A percentile compares a stretch with the other conserved stretches of the same genome.
phyloP scores from a whole-genome alignment of 768 basidiomycete genomes.

The Boletus reticuloceps region DNA sequence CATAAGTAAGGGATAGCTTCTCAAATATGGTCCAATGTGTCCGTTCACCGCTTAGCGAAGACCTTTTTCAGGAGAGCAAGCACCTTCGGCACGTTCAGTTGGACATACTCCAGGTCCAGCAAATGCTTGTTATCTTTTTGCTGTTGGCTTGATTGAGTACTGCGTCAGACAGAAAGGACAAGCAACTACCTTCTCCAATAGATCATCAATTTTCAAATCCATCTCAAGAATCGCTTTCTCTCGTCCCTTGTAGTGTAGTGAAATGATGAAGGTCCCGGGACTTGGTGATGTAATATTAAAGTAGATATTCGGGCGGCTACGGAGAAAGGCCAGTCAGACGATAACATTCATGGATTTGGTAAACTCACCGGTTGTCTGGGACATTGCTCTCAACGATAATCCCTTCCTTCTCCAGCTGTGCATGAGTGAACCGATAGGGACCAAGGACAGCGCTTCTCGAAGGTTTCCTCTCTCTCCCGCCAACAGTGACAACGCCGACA shows the following conservation, averaged over 20 bases:
- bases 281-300: conserved; percentile 98
- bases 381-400: conserved; percentile 99
- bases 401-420: conserved; percentile 97
- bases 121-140: conserved; percentile 99
- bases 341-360: neutral
- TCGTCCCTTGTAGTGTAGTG: conserved; percentile 96
- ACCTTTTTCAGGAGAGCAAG: conserved; percentile 91
- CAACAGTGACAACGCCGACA: conserved; percentile 93
- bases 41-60: conserved; percentile 75
- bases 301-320: conserved; percentile 94
- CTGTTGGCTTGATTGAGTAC: conserved; percentile 42
- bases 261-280: conserved; percentile 98
- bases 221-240: conserved; percentile 99
- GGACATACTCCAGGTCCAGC: conserved; percentile 96
- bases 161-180: neutral
- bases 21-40: conserved; percentile 15
- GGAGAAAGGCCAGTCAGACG: neutral
- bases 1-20: conserved; percentile 29
- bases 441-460: conserved; percentile 83
- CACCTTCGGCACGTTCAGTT: conserved; percentile 95
- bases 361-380: conserved; percentile 86
- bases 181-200: conserved; percentile 84
- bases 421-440: conserved; percentile 97
- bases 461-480: conserved; percentile 96
- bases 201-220: conserved; percentile 98